Base-by-base conservation (phyloP, 495 filamentous ascomycete species). In the Mytilinidion resinicola region DNA sequence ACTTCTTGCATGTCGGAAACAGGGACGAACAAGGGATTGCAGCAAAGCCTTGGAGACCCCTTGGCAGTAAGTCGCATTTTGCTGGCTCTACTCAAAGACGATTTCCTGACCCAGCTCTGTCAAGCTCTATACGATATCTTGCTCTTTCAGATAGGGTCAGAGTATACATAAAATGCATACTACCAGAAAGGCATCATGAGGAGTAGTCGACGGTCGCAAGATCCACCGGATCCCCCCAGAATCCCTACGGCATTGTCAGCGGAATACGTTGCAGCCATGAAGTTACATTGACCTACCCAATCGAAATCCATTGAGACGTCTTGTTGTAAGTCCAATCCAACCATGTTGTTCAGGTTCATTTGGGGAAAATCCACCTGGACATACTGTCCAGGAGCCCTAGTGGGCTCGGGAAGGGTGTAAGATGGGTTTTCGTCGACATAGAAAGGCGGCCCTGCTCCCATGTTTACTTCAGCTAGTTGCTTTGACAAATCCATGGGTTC, bases 181-280 rank as follows among this genome's bases (percentile, higher is more conserved):
- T 30, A 30, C 25, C 25, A 6, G 6, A 30, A 30, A 30, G 6
- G 25, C 25, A 12, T 49, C 20, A 49, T 8, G 33, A 9, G 25
- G 42, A 12, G 42, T 49, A 49, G 12, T 49, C 46, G 7, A 49
- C 21, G 33, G 46, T 19, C 7, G 14, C 46, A 4, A 62, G 52
- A 34, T 53, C 52, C 19, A 62, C 53, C 1, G 60, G 60, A 42
- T 62, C 60, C 15, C 60, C 60, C 60, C 60, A 62, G 34, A 62
- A 62, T 30, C 60, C 60, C 60, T 62, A 21, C 33, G 19, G 1
- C 11, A 3, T 11, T 25, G 41, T 59, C n/a, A 59, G 50, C 15
- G 36, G 12, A 56, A 4, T 20, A 33, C 44, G 3, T 6, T 10
- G 12, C 14, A 7, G 41, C 19, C 11, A 17, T 2, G 25, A 34